Conservation (phyloP, 2,329 filamentous ascomycete species). For the Parastagonospora nodorum region DNA sequence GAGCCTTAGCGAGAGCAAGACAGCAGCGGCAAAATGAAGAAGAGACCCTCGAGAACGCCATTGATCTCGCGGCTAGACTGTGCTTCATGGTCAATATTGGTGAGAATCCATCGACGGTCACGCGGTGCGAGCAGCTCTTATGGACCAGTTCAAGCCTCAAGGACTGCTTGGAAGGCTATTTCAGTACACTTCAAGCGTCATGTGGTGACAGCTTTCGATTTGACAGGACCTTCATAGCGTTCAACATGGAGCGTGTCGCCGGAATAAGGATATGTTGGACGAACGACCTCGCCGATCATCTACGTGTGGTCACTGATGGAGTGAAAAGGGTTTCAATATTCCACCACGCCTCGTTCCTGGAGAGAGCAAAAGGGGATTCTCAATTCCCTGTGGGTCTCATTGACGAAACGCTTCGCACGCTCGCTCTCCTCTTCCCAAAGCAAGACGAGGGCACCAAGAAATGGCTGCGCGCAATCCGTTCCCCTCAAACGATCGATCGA, state of each 20-base stretch:
- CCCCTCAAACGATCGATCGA: conserved; percentile 29
- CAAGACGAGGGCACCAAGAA: conserved; percentile 23
- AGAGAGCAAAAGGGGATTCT: conserved; percentile 12
- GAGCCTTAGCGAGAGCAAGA: conserved; percentile 7
- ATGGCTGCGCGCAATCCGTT: conserved; percentile 20
- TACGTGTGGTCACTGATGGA: conserved; percentile 47
- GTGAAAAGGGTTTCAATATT: conserved; percentile 46
- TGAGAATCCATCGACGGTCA: conserved; percentile 10
- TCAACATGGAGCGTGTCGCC: conserved; percentile 37
- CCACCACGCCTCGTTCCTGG: conserved; percentile 47
- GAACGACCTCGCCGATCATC: conserved; percentile 47
- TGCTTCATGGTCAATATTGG: conserved; percentile 19
- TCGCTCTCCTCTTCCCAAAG: conserved; percentile 46
- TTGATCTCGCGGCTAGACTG: conserved; percentile 17
- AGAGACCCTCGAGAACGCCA: conserved; percentile 14
- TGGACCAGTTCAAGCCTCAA: no score
- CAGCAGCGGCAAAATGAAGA: conserved; percentile 9
- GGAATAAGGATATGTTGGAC: conserved; percentile 50
- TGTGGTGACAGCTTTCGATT: conserved; percentile 4
- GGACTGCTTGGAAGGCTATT: conserved; percentile 11
- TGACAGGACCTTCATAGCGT: conserved; percentile 18
- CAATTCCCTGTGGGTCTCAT: conserved; percentile 36
- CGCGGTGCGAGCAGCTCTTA: conserved; percentile 7
- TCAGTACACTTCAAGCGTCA: conserved; percentile 3
- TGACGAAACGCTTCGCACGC: conserved; percentile 46